Conservation (phyloP, 108 stramenopile species). For the Conticribra weissflogii region DNA sequence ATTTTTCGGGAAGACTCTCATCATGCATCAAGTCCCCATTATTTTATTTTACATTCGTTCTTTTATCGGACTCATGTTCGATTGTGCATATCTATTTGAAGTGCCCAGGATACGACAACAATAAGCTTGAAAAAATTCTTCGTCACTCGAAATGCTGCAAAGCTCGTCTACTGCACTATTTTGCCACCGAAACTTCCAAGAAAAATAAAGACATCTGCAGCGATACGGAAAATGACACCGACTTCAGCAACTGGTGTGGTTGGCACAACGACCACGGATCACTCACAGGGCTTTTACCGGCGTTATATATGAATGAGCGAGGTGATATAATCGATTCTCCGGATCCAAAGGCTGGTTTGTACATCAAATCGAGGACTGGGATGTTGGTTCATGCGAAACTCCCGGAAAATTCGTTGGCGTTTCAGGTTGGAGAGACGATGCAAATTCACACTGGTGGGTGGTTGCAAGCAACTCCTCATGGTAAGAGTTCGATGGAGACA, state of each 20-base stretch:
- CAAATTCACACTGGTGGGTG: constrained; percentile 92
- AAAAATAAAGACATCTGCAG: constrained; percentile 2
- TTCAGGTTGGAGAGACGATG: constrained; percentile 92
- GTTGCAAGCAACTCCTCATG: constrained; percentile 94
- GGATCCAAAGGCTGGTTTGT: constrained; percentile 75
- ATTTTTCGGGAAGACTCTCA: too few species aligned
- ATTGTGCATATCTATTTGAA: background rate
- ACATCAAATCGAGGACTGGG: constrained; percentile 76
- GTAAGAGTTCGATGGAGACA: constrained; percentile 18
- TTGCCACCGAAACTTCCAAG: constrained; percentile 41
- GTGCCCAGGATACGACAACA: constrained; percentile 49
- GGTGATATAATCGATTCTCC: constrained; percentile 48
- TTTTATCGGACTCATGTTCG: background rate
- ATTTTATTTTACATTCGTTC: background rate
- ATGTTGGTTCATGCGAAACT: constrained; percentile 63
- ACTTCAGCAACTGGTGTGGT: constrained; percentile 90
- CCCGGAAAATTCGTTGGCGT: constrained; percentile 74
- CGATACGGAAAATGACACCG: constrained; percentile 3
- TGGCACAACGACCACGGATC: constrained; percentile 92
- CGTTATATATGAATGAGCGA: constrained; percentile 69
- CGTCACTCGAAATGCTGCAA: constrained; percentile 73
- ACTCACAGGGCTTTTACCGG: constrained; percentile 87
- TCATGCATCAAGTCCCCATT: too few species aligned
- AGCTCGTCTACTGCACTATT: constrained; percentile 95
- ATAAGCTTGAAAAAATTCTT: constrained; percentile 63